phyloP scores from a whole-genome alignment of 164 flowering plant species.

The Vitis amurensis region DNA sequence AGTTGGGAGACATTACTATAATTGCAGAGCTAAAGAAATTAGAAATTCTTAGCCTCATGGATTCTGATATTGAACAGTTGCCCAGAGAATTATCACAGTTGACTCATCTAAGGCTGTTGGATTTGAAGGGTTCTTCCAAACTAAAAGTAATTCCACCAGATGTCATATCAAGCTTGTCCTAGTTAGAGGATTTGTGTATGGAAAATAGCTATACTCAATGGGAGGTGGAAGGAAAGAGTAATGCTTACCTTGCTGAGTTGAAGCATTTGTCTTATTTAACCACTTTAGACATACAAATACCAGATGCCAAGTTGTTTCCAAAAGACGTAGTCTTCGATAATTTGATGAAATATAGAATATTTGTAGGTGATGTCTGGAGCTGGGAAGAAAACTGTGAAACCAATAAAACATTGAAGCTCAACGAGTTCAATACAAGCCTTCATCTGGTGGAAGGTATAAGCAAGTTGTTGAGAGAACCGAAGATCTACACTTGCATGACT shows the following conservation, averaged over 20 bases:
- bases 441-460: too few species aligned
- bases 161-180: slow-evolving; percentile 12
- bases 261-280: not conserved
- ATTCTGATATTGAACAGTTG: slow-evolving; percentile 5
- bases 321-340: not conserved
- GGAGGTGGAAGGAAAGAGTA: slow-evolving; percentile 1
- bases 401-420: not conserved
- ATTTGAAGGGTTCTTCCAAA: slow-evolving; percentile 4
- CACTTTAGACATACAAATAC: not conserved
- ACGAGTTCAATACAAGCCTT: too few species aligned
- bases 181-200: slow-evolving; percentile 26
- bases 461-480: too few species aligned
- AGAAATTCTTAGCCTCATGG: slow-evolving; percentile 11
- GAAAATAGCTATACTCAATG: slow-evolving; percentile 1
- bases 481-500: too few species aligned
- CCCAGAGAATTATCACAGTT: slow-evolving; percentile 19
- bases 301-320: not conserved
- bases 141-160: slow-evolving; percentile 13
- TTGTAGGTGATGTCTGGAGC: slow-evolving; percentile 10
- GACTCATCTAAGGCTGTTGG: slow-evolving; percentile 14
- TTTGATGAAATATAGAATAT: not conserved
- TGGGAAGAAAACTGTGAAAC: not conserved
- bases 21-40: slow-evolving; percentile 16
- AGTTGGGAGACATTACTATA: not conserved
- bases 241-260: slow-evolving; percentile 20